Conservation (phyloP, 2,329 filamentous ascomycete genomes). For the Dactylellina parvicollis region DNA sequence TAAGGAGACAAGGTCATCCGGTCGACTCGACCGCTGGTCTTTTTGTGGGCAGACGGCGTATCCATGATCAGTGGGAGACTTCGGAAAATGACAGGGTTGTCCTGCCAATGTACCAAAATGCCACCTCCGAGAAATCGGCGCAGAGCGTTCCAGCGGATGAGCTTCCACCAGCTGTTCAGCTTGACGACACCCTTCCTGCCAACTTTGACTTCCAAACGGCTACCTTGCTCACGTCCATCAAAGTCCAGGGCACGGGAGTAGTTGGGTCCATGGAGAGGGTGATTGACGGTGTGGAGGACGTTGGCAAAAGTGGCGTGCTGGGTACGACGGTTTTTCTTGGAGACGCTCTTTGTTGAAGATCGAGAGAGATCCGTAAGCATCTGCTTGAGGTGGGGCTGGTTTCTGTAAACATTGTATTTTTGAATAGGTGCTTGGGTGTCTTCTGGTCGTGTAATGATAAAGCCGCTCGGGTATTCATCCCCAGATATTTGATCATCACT, state of each 20-base stretch:
- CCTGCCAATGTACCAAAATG: slow-evolving; percentile 71
- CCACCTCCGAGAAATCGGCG: slow-evolving; percentile 71
- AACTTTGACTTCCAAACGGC: slow-evolving; percentile 71
- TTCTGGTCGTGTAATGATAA: slow-evolving; percentile 61
- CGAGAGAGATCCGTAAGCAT: slow-evolving; percentile 70
- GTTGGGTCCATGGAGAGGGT: slow-evolving; percentile 73
- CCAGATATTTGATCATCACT: slow-evolving; percentile 60
- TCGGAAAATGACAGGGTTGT: slow-evolving; percentile 71
- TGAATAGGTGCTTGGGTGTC: slow-evolving; percentile 63
- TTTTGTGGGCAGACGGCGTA: slow-evolving; percentile 34
- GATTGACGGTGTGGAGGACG: slow-evolving; percentile 73
- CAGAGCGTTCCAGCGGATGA: slow-evolving; percentile 71
- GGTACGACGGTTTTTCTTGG: slow-evolving; percentile 73
- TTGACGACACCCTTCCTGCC: slow-evolving; percentile 69
- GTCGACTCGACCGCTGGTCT: slow-evolving; percentile 27
- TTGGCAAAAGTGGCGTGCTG: slow-evolving; percentile 75
- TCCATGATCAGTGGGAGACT: slow-evolving; percentile 64
- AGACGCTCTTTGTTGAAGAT: slow-evolving; percentile 70
- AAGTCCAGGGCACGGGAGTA: slow-evolving; percentile 73
- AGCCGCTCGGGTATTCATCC: slow-evolving; percentile 39
- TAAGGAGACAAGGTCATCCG: slow-evolving; percentile 37
- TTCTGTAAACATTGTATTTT: slow-evolving; percentile 74
- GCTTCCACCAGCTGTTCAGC: slow-evolving; percentile 79
- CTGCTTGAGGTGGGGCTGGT: slow-evolving; percentile 70
- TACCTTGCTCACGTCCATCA: slow-evolving; percentile 71